Percentiles rank a stretch among this genome's conserved stretches.
Evolutionary conservation across 139 green algal genomes (phyloP).

Genomic region (Mychonastes homosphaera): DNA sequence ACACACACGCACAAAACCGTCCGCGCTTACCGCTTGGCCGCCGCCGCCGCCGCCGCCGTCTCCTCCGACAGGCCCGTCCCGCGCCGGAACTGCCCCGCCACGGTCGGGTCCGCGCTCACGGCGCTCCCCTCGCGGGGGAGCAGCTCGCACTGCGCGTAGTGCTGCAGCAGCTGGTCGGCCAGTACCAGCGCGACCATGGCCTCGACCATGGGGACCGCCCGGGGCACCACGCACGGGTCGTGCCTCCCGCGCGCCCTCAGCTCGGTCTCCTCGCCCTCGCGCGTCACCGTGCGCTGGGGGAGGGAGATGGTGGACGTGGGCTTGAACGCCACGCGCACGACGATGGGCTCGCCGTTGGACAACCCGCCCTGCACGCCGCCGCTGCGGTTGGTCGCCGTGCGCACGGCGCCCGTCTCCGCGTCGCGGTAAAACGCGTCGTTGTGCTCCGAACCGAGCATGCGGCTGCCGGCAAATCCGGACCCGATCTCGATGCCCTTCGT

Average conservation of each 20-base stretch:
- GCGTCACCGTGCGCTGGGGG: conserved; percentile 75
- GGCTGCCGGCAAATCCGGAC: conserved; percentile 73
- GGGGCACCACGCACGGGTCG: conserved; percentile 94
- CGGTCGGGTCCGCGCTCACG: conserved; percentile 26
- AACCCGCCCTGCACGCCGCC: conserved; percentile 67
- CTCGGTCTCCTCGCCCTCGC: conserved; percentile 65
- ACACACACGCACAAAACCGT: too few relatives aligned
- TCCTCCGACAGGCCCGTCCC: too few relatives aligned
- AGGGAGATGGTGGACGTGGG: conserved; percentile 91
- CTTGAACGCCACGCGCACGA: conserved; percentile 96
- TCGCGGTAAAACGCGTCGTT: conserved; percentile 95
- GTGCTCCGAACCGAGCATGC: conserved; percentile 84
- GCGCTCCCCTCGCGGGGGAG: conserved; percentile 53
- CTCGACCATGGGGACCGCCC: conserved; percentile 98
- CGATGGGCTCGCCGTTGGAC: conserved; percentile 93
- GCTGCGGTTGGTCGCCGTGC: conserved; percentile 83
- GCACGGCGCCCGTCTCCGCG: conserved; percentile 44
- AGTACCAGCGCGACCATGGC: conserved; percentile 93
- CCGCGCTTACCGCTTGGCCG: too few relatives aligned
- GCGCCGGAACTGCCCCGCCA: conserved; percentile 28
- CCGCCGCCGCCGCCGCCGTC: too few relatives aligned
- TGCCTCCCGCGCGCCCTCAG: conserved; percentile 84
- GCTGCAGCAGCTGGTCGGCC: conserved; percentile 89
- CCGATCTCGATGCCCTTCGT: conserved; percentile 99
- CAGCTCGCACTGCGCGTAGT: conserved; percentile 87